Evolutionary conservation across 805 yeast species (phyloP), one percentile per base, ranked within the genome.

Genomic region (Cyberlindnera americana): DNA sequence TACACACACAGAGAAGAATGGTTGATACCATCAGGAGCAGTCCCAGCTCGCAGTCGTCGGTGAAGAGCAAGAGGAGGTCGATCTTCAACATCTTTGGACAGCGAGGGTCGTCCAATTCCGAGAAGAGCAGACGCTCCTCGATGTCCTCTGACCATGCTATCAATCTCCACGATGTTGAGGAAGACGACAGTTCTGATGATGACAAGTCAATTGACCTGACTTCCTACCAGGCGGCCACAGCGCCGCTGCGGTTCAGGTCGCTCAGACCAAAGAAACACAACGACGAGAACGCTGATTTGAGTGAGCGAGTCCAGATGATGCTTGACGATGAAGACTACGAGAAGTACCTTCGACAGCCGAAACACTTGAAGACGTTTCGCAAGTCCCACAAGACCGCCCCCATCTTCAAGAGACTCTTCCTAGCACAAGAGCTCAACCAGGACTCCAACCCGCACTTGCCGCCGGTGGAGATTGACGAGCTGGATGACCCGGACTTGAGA

Each of bases 351-450:
- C 60, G 64, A 23, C 63, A 72, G 25, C 83, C 87, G n/a, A 73
- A 70, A 41, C 75, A 80, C 56, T 65, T 78, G 30, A 75, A 71
- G 50, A 61, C 72, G 8, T 67, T 67, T 46, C 70, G 70, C 41
- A 72, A 67, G 43, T 68, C 73, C 37, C 69, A 66, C 38, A 63
- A 65, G 25, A 61, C 78, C 19, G 74, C 73, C 3, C 63, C 64
- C 28, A 65, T 70, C 6, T 65, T 77, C 41, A 66, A 71, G 40
- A 67, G 79, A 46, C 55, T 81, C 40, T 80, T 82, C 40, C 56
- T 82, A 28, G 84, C 87, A 1, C 91, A 83, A 54, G 88, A 82
- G 53, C 58, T 81, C 41, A 64, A 64, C 36, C 54, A 49, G 22
- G 41, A 40, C 15, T 14, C n/a, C 5, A 26, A 6, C 18, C 16